Evolutionary conservation across 805 yeast species (phyloP), one percentile per base, ranked within the genome.

Genomic region (Nematodospora valgi): DNA sequence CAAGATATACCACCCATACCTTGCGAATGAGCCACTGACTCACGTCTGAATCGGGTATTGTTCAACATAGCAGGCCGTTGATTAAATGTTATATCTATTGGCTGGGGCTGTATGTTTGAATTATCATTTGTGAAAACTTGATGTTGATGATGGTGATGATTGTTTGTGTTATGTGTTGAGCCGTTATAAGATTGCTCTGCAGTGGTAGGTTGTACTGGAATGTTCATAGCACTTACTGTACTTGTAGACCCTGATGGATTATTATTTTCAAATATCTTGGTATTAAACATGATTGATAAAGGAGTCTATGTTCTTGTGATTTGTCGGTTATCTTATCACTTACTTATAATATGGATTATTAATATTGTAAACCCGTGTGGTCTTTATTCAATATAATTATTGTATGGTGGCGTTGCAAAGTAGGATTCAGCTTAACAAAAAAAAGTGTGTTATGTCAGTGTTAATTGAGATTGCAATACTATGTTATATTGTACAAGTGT

Each of bases 1-100:
- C 97, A 91, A 6, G 95, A 82, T 22, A 91, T 85, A 30, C 98
- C 98, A 28, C 98, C 98, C 82, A 93, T 86, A 8, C 98, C 98
- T 56, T 87, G 96, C 2, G 96, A 83, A 57, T 91, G 98, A 20
- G 97, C 96, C 39, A 93, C 79, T 39, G 89, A 80, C 51, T 91
- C 98, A 45, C 97, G 72, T 53, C 95, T 76, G 44, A 88, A 75
- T 44, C 70, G 49, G 23, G 58, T 55, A 46, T 63, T 64, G 13
- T 35, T 35, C 45, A 66, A 62, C 27, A 65, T 62, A 13, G 68
- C 57, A 27, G 62, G 63, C 37, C 64, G 65, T 34, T 67, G 60
- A 43, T 59, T 66, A 47, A 62, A 60, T 6, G 70, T 60, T 40
- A 67, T 67, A 45, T 67, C 72, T 32, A 67, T 67, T 6, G 72